These are phyloP conservation scores for Salvia sclarea DNA, from an alignment of 305 asterid species.

Conservation along the genomic window DNA sequence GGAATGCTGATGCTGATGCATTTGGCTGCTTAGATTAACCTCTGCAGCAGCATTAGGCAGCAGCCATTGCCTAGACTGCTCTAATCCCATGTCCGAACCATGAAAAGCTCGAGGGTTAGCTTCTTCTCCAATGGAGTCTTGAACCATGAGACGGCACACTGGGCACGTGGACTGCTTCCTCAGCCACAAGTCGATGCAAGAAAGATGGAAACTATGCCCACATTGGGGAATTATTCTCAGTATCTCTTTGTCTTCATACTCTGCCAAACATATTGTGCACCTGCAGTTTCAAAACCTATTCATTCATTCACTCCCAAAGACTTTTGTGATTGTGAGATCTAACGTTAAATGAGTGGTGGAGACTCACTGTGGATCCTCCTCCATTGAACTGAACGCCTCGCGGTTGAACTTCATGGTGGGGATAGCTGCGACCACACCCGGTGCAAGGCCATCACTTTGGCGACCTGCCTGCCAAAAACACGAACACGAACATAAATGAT, in stretches of 20 bases:
- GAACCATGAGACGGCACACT: constrained; percentile 78
- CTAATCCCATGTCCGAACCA: constrained; percentile 44
- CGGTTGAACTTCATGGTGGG: constrained; percentile 77
- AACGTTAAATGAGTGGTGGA: background rate
- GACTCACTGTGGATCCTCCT: constrained; percentile 84
- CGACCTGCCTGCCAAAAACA: constrained; percentile 58
- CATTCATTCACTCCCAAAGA: background rate
- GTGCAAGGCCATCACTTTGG: constrained; percentile 65
- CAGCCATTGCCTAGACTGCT: constrained; percentile 52
- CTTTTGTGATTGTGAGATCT: background rate
- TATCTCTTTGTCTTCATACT: constrained; percentile 77
- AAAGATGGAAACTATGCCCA: constrained; percentile 79
- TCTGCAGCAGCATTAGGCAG: constrained; percentile 43
- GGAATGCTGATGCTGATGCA: constrained; percentile 39
- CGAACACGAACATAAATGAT: background rate
- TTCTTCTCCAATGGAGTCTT: constrained; percentile 44
- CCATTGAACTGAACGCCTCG: constrained; percentile 67
- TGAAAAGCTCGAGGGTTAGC: constrained; percentile 43
- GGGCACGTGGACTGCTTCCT: constrained; percentile 87
- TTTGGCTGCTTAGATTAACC: constrained; percentile 30
- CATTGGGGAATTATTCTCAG: constrained; percentile 84
- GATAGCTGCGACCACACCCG: constrained; percentile 74
- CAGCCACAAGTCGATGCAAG: constrained; percentile 86
- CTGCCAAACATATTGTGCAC: constrained; percentile 76
- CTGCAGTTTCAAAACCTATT: constrained; percentile 44